phyloP scores from a whole-genome alignment of 2,329 filamentous ascomycete genomes.

The Talaromyces sp. region DNA sequence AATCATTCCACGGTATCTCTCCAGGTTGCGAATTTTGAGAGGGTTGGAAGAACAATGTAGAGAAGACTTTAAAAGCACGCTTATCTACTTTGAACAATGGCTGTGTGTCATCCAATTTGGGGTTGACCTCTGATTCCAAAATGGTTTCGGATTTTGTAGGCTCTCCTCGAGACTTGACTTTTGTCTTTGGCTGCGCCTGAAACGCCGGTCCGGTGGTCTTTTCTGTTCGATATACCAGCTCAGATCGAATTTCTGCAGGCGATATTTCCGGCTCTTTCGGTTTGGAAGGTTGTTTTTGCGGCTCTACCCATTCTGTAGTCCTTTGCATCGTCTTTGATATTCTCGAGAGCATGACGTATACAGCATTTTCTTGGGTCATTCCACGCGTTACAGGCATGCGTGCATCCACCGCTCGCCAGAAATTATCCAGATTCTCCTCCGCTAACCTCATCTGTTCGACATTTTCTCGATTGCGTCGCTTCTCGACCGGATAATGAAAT shows the following conservation, averaged over 20 bases:
- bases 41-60: constrained; percentile 43
- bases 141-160: not conserved
- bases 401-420: not conserved
- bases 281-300: not conserved
- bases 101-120: not conserved
- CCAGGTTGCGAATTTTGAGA: constrained; percentile 40
- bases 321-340: not conserved
- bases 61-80: constrained; percentile 33
- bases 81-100: not conserved
- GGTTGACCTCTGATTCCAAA: not conserved
- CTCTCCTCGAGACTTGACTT: constrained; percentile 3
- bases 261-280: not conserved
- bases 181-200: not conserved
- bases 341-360: not conserved
- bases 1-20: constrained; percentile 55
- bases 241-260: not conserved
- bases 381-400: not conserved
- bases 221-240: not conserved
- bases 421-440: not conserved
- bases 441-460: not conserved
- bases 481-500: constrained; percentile 3
- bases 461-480: not conserved
- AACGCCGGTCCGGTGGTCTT: not conserved
- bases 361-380: not conserved
- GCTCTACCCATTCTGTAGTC: constrained; percentile 5